Base-by-base conservation (phyloP, 1,284 basidiomycete species). In the Ganoderma multipileum region DNA sequence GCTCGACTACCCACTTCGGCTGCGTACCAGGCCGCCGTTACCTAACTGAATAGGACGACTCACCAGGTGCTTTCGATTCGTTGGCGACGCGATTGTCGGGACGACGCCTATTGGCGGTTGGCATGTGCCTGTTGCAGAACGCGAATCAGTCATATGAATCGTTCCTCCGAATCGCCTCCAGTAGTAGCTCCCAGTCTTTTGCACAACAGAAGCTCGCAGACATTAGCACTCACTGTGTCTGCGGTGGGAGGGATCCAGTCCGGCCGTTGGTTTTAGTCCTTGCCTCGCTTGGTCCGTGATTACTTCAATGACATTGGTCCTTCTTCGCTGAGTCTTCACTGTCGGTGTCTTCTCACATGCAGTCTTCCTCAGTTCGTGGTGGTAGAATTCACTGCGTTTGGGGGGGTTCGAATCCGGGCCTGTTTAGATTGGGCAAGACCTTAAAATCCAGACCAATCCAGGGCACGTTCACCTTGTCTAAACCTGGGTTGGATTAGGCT, bases 1-100 rank as follows among this genome's bases (percentile, higher is more conserved):
- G 44, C 44, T 47, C 44, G 44, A 23, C n/a, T 47, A 47, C n/a
- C 44, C n/a, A 26, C 23, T 12, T 50, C 47, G 47, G 47, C 12
- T 50, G 47, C 47, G 47, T 50, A n/a, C 44, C 23, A n/a, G 44
- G 44, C 44, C 44, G 44, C 44, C 44, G 44, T 47, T 47, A 47
- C n/a, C 44, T 47, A 47, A 47, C 44, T 8, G 44, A 9, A 18
- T 8, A 47, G 20, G 9, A 11, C n/a, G 44, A 8, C 20, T 18
- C n/a, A n/a, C 44, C 44, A 47, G 44, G 9, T 47, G 44, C 3
- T 47, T 47, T 47, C n/a, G 1, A 23, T 8, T 47, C 44, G 44
- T 47, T 47, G 2, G 44, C 44, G 20, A 47, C 44, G 23, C 44
- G 44, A 47, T 8, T 47, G 44, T 47, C n/a, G n/a, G 38, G 8